Evolutionary conservation across 768 basidiomycete species (phyloP).

Genomic region (Auricularia sp.): DNA sequence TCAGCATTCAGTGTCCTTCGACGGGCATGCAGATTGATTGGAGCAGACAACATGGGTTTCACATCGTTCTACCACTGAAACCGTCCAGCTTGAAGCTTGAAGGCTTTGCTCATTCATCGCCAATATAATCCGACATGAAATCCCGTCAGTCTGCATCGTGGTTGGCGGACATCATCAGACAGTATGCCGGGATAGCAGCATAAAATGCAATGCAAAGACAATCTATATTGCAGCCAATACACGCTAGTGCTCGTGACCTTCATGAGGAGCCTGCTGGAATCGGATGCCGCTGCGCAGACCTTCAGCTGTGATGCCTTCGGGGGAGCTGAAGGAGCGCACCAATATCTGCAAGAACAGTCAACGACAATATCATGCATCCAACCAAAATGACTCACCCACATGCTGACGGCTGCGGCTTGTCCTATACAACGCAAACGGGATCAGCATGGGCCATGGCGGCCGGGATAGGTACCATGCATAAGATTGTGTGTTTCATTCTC

Average conservation of each 20-base stretch:
- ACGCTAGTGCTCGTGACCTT: constrained; percentile 39
- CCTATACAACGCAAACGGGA: constrained; percentile 34
- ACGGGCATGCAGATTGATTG: too few species aligned
- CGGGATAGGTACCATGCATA: too few species aligned
- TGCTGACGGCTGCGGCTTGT: constrained; percentile 75
- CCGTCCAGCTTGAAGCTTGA: too few species aligned
- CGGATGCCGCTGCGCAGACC: constrained; percentile 59
- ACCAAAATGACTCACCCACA: constrained; percentile 65
- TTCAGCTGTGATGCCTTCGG: constrained; percentile 3
- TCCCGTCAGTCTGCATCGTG: too few species aligned
- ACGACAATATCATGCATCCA: constrained; percentile 4
- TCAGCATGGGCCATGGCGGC: neutral
- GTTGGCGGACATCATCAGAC: too few species aligned
- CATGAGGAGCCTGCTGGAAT: constrained; percentile 78
- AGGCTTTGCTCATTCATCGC: too few species aligned
- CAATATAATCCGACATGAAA: too few species aligned
- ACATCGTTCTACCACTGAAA: too few species aligned
- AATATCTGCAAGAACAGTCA: constrained; percentile 22
- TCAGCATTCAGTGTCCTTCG: too few species aligned
- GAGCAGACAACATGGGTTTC: too few species aligned
- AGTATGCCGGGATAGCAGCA: too few species aligned
- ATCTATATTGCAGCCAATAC: constrained; percentile 2
- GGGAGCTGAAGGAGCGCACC: constrained; percentile 18
- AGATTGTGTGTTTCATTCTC: too few species aligned
- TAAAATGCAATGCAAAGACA: neutral